Percentiles rank a stretch among this genome's conserved stretches.
phyloP scores from a whole-genome alignment of 192 early-diverging fungal genomes.

The Umbelopsis isabellina region DNA sequence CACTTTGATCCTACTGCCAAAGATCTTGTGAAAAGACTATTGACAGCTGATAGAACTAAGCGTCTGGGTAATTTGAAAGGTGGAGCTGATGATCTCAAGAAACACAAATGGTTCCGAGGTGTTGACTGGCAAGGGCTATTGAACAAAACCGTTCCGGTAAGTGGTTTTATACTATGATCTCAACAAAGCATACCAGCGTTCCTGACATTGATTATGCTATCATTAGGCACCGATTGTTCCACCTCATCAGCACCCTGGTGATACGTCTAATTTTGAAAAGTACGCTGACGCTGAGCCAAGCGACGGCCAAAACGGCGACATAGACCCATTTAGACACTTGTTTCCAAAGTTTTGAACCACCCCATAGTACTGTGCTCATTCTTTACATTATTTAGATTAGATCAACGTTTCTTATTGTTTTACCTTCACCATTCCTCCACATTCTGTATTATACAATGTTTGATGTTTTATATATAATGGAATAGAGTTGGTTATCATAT shows the following conservation, averaged over 20 bases:
- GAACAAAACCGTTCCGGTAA: slow-evolving; percentile 37
- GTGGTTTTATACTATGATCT: slow-evolving; percentile 49
- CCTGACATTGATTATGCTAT: slow-evolving; percentile 56
- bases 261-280: slow-evolving; percentile 45
- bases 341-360: slow-evolving; percentile 58
- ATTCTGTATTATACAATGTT: no score
- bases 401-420: not conserved
- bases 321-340: slow-evolving; percentile 67
- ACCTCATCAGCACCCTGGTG: slow-evolving; percentile 30
- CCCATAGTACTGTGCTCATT: not conserved
- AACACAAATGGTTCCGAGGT: slow-evolving; percentile 79
- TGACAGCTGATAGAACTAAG: slow-evolving; percentile 79
- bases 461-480: no score
- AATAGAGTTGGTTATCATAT: no score
- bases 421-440: no score
- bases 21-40: slow-evolving; percentile 73
- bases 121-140: slow-evolving; percentile 73
- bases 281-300: slow-evolving; percentile 55
- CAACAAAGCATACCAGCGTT: slow-evolving; percentile 65
- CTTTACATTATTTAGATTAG: not conserved
- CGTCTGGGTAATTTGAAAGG: slow-evolving; percentile 83
- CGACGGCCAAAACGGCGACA: slow-evolving; percentile 47
- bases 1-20: slow-evolving; percentile 71
- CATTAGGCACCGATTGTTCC: slow-evolving; percentile 69
- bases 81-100: slow-evolving; percentile 79